Conservation (phyloP, 192 early-diverging fungal genomes). For the Coemansia sp. region DNA sequence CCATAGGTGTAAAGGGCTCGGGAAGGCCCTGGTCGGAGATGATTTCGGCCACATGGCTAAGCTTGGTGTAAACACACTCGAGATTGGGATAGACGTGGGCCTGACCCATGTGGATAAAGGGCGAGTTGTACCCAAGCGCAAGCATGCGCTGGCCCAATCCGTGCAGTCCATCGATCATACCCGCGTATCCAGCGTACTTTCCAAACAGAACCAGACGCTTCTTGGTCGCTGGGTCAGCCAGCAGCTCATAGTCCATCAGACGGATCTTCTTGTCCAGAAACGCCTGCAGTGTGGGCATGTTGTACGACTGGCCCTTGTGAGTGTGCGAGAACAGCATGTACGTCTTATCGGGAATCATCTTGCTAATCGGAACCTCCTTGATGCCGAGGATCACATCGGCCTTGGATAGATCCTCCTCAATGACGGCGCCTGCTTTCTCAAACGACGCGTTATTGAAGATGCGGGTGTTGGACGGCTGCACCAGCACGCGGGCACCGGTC, state of each 20-base stretch:
- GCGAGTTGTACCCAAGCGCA: slow-evolving; percentile 88
- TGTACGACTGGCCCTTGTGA: slow-evolving; percentile 94
- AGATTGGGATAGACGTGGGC: slow-evolving; percentile 73
- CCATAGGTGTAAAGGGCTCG: slow-evolving; percentile 82
- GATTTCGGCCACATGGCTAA: slow-evolving; percentile 69
- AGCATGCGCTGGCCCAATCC: slow-evolving; percentile 89
- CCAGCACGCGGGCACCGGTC: slow-evolving; percentile 76
- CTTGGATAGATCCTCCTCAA: slow-evolving; percentile 82
- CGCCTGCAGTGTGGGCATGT: slow-evolving; percentile 86
- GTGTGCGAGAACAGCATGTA: slow-evolving; percentile 97
- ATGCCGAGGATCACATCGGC: slow-evolving; percentile 95
- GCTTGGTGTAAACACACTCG: slow-evolving; percentile 60
- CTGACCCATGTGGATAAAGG: slow-evolving; percentile 84
- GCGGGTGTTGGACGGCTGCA: slow-evolving; percentile 92
- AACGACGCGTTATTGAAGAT: slow-evolving; percentile 88
- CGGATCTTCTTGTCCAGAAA: slow-evolving; percentile 90
- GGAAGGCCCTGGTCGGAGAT: slow-evolving; percentile 89
- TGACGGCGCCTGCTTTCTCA: slow-evolving; percentile 75
- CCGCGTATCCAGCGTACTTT: slow-evolving; percentile 91
- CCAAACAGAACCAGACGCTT: slow-evolving; percentile 91
- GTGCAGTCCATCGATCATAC: slow-evolving; percentile 90
- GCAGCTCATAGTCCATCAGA: slow-evolving; percentile 94
- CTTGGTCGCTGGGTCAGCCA: slow-evolving; percentile 68
- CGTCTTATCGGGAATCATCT: slow-evolving; percentile 85
- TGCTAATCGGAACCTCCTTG: slow-evolving; percentile 87